Percentiles rank a stretch among this genome's conserved stretches.
These are phyloP conservation scores for Strobilomyces dryophilus DNA, from an alignment of 768 basidiomycete species.

Conservation along the genomic window DNA sequence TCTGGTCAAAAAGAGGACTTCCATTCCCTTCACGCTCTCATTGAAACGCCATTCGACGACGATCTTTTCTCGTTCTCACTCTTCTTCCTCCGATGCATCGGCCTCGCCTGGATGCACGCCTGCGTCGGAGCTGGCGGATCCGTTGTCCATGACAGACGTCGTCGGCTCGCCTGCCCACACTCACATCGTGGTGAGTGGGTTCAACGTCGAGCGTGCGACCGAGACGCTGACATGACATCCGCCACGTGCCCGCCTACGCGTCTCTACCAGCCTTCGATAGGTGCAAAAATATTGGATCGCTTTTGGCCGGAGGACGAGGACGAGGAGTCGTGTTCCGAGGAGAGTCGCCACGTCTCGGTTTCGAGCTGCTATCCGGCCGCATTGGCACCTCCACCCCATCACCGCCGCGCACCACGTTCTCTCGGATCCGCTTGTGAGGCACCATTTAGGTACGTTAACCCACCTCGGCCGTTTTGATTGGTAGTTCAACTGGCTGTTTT, in stretches of 20 bases:
- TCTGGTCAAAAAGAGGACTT: constrained; percentile 27
- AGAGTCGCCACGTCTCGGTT: constrained; percentile 9
- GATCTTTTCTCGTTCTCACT: constrained; percentile 18
- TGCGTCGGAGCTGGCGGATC: constrained; percentile 20
- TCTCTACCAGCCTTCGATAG: constrained; percentile 22
- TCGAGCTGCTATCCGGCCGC: constrained; percentile 13
- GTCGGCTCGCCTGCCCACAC: neutral
- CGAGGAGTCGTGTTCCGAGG: constrained; percentile 11
- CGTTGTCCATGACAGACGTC: constrained; percentile 9
- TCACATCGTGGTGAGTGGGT: constrained; percentile 12
- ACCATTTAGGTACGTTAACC: constrained; percentile 13
- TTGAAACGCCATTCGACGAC: constrained; percentile 26
- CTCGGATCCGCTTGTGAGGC: constrained; percentile 5
- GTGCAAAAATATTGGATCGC: constrained; percentile 26
- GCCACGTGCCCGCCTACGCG: neutral
- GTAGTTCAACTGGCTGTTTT: neutral
- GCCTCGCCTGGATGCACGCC: constrained; percentile 13
- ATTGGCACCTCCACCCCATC: constrained; percentile 28
- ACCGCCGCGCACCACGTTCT: constrained; percentile 23
- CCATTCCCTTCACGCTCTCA: constrained; percentile 16
- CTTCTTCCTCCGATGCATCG: constrained; percentile 14
- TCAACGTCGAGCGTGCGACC: neutral
- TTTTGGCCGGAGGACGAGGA: constrained; percentile 32
- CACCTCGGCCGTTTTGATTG: neutral
- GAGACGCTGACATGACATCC: constrained; percentile 8